These are phyloP conservation scores for Bisporella sp. DNA, from an alignment of 2,329 filamentous ascomycete genomes.

Conservation along the genomic window DNA sequence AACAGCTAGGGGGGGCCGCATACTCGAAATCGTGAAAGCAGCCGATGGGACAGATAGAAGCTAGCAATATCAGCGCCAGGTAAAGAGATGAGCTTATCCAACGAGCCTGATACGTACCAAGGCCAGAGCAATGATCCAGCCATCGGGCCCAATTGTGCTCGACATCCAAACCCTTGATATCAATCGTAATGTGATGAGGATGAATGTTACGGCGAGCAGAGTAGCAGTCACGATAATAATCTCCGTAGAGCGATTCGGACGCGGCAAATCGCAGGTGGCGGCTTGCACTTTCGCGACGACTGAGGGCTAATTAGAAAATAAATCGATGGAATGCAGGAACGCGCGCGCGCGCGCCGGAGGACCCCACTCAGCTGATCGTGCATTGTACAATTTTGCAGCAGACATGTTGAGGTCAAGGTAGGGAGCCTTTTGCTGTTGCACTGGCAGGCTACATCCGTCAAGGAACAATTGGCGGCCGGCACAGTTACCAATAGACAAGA, in stretches of 20 bases:
- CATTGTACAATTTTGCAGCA: conserved; percentile 7
- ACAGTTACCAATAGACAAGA: no score
- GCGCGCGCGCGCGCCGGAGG: no score
- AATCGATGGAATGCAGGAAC: background rate
- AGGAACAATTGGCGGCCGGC: no score
- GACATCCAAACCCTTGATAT: background rate
- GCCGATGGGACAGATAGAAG: background rate
- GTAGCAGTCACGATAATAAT: background rate
- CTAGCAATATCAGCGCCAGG: background rate
- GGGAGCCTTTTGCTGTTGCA: background rate
- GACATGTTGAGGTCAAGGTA: background rate
- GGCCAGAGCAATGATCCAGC: background rate
- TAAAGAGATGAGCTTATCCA: background rate
- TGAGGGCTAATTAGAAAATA: background rate
- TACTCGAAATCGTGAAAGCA: conserved; percentile 3
- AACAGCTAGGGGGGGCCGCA: background rate
- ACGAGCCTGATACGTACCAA: background rate
- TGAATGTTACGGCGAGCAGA: background rate
- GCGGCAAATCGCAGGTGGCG: background rate
- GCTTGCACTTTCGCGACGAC: conserved; percentile 6
- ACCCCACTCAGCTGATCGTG: conserved; percentile 3
- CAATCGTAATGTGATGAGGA: background rate
- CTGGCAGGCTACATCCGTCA: no score
- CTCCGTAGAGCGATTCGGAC: background rate
- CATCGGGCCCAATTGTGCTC: conserved; percentile 1